A percentile compares a stretch with the other conserved stretches of the same genome.
These are phyloP conservation scores for Carpinus viminea DNA, from an alignment of 306 rosid genomes.

Conservation along the genomic window DNA sequence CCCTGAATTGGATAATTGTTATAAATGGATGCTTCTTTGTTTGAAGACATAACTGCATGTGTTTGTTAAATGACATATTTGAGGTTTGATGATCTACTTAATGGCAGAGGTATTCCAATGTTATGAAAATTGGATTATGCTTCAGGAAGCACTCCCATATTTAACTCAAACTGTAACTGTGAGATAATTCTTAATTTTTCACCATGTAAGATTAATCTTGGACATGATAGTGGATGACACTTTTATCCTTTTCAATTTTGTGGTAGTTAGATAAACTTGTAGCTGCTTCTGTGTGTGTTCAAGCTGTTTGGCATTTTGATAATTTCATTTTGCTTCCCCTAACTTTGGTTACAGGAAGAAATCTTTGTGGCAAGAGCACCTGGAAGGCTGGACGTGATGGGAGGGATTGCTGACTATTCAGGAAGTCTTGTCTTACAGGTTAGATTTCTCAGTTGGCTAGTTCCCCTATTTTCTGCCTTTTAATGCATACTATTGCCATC, in stretches of 20 bases:
- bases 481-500: not conserved
- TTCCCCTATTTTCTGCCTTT: conserved; percentile 24
- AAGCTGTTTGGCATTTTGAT: not conserved
- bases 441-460: conserved; percentile 20
- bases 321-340: not conserved
- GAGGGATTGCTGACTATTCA: conserved; percentile 98
- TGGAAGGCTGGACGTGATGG: conserved; percentile 97
- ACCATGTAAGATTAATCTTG: not conserved
- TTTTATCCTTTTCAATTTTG: not conserved
- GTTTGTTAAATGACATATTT: not conserved
- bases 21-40: conserved; percentile 2
- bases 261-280: conserved; percentile 7
- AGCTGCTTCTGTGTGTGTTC: not conserved
- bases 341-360: conserved; percentile 57
- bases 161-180: not conserved
- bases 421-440: conserved; percentile 99
- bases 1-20: not conserved
- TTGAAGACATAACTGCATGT: not conserved
- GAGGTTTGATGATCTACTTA: not conserved
- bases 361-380: conserved; percentile 95
- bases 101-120: not conserved
- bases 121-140: not conserved
- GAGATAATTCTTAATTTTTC: not conserved
- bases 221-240: too few relatives aligned
- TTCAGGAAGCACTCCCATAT: not conserved